Evolutionary conservation across 495 filamentous ascomycete genomes (phyloP).

Genomic region (Lophium mytilinum): DNA sequence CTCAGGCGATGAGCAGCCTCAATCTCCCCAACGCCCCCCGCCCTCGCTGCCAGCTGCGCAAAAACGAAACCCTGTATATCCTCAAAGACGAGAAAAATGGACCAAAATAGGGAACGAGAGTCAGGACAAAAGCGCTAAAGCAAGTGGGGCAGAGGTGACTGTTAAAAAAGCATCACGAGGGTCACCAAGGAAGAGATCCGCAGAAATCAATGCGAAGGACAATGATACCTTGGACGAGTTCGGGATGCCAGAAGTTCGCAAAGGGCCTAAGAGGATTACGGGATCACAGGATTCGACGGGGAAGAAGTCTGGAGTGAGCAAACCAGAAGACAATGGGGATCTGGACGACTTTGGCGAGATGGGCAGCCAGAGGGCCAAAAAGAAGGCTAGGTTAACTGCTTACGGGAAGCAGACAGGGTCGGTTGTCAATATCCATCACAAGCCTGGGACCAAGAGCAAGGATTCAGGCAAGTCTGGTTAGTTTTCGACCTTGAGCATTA

Average conservation of each 20-base stretch:
- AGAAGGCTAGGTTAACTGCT: background rate
- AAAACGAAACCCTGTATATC: background rate
- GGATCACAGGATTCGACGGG: background rate
- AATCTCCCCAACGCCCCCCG: background rate
- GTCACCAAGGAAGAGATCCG: background rate
- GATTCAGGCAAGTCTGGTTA: background rate
- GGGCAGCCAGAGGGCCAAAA: background rate
- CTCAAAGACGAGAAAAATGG: background rate
- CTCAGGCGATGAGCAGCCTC: background rate
- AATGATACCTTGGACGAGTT: background rate
- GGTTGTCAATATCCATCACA: background rate
- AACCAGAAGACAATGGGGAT: background rate
- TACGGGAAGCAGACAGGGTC: background rate
- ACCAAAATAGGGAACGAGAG: background rate
- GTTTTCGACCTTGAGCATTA: background rate
- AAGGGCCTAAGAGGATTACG: background rate
- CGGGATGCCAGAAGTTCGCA: too few species aligned
- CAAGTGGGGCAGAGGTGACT: background rate
- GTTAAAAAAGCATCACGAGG: background rate
- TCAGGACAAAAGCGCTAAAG: background rate
- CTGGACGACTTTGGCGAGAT: background rate
- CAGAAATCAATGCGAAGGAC: background rate
- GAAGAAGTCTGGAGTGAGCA: background rate
- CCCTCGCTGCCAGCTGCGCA: background rate
- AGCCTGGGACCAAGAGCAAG: background rate